Evolutionary conservation across 192 early-diverging fungal genomes (phyloP).

Genomic region (Lobosporangium transversale): DNA sequence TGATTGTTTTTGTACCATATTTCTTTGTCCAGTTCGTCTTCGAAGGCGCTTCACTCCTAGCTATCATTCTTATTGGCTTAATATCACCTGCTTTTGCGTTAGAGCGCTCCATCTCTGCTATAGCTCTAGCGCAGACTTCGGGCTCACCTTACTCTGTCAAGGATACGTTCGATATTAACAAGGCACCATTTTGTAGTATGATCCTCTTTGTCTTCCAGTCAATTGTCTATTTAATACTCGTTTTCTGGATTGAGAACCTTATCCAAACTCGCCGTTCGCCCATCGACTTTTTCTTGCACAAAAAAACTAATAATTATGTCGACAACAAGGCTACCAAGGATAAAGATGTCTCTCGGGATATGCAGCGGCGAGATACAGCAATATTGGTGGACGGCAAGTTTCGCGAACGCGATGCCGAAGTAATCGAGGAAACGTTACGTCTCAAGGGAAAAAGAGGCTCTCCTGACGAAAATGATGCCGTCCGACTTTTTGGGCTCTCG

Average conservation of each 20-base stretch:
- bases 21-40: constrained; percentile 57
- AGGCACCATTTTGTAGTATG: constrained; percentile 74
- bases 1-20: constrained; percentile 57
- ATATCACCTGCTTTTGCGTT: constrained; percentile 45
- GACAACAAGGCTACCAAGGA: not conserved
- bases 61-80: constrained; percentile 33
- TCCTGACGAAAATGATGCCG: constrained; percentile 40
- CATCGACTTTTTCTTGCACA: constrained; percentile 27
- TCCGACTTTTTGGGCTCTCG: constrained; percentile 45
- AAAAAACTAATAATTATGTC: not conserved
- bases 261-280: constrained; percentile 41
- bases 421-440: constrained; percentile 36
- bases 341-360: not conserved
- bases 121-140: constrained; percentile 54
- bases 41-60: constrained; percentile 32
- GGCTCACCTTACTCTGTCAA: constrained; percentile 70
- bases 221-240: constrained; percentile 44
- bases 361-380: constrained; percentile 10
- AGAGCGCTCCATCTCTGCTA: constrained; percentile 38
- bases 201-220: constrained; percentile 69
- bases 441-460: constrained; percentile 25
- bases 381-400: constrained; percentile 33
- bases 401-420: constrained; percentile 43
- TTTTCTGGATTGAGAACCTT: constrained; percentile 44
- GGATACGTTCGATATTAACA: constrained; percentile 69